Base-by-base conservation (phyloP, 192 early-diverging fungal genomes). In the Podila horticola region DNA sequence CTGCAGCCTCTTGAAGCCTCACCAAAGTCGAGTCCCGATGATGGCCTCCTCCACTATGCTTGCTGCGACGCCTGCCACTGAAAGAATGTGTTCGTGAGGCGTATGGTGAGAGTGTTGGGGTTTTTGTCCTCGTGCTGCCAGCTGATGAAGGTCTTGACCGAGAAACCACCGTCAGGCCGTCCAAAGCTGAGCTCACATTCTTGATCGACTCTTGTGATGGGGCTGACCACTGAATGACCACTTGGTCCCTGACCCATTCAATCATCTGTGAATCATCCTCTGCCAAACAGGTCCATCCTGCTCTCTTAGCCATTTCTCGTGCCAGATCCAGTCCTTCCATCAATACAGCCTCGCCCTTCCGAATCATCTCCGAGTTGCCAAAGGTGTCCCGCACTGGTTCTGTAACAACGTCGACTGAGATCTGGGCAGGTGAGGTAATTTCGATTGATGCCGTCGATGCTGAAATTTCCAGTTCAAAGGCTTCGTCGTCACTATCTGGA, bases 211-310 rank as follows among this genome's bases (percentile, higher is more conserved):
- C 52, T 26, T 55, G 52, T 9, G 52, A 26, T 22, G n/a, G 24
- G 2, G 29, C 13, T 30, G 60, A 59, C 77, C 77, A 81, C 31
- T 66, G 71, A 51, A 81, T 73, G 22, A 31, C 36, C 77, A 81
- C 73, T 28, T 81, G 60, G 33, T 81, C 77, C 0, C 77, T 66
- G 4, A 81, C 77, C 77, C 77, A 81, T 28, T 81, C 77, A 7
- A 81, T 63, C 77, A 81, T 81, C 29, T 67, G 66, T 33, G 66
- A 36, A n/a, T 81, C 77, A 48, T 81, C 66, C 28, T 81, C 77
- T 7, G 49, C 77, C 34, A 73, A 66, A 61, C 77, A 81, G 0
- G 34, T 73, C 77, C 77, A 81, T 15, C 71, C 71, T n/a, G 62
- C 71, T 49, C 52, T 29, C 9, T 62, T 26, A 5, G 77, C 77